Percentiles rank a stretch among this genome's conserved stretches.
phyloP scores from a whole-genome alignment of 2,329 filamentous ascomycete species.

The Calonectria pauciramosa region DNA sequence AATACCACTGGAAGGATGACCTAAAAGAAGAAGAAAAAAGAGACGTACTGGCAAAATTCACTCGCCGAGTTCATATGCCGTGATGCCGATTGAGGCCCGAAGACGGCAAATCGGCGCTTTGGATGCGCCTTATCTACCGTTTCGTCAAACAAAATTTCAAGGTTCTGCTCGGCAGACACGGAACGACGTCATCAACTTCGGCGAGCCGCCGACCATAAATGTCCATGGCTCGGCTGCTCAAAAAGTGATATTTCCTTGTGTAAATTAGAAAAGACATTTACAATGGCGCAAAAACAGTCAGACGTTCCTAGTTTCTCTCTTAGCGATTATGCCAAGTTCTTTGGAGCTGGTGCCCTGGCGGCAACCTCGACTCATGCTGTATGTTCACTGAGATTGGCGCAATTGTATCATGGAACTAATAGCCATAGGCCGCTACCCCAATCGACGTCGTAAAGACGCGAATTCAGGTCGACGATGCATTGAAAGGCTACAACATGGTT shows the following conservation, averaged over 20 bases:
- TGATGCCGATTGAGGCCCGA: slow-evolving; percentile 17
- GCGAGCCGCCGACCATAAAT: slow-evolving; percentile 18
- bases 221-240: background rate
- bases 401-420: slow-evolving; percentile 8
- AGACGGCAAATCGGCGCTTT: slow-evolving; percentile 25
- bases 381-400: slow-evolving; percentile 39
- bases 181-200: slow-evolving; percentile 30
- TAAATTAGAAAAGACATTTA: slow-evolving; percentile 21
- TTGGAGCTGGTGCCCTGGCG: slow-evolving; percentile 65
- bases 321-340: slow-evolving; percentile 66
- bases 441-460: slow-evolving; percentile 87
- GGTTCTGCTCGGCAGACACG: slow-evolving; percentile 27
- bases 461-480: slow-evolving; percentile 88
- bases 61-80: background rate
- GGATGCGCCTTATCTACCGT: slow-evolving; percentile 1
- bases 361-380: slow-evolving; percentile 66
- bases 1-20: background rate
- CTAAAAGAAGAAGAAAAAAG: background rate
- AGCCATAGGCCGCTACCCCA: slow-evolving; percentile 63
- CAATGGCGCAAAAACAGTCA: slow-evolving; percentile 42
- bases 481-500: slow-evolving; percentile 88
- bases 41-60: background rate
- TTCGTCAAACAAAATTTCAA: slow-evolving; percentile 9
- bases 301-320: slow-evolving; percentile 57
- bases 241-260: background rate